phyloP scores from a whole-genome alignment of 352 stramenopile genomes.

The Pythium sp. region DNA sequence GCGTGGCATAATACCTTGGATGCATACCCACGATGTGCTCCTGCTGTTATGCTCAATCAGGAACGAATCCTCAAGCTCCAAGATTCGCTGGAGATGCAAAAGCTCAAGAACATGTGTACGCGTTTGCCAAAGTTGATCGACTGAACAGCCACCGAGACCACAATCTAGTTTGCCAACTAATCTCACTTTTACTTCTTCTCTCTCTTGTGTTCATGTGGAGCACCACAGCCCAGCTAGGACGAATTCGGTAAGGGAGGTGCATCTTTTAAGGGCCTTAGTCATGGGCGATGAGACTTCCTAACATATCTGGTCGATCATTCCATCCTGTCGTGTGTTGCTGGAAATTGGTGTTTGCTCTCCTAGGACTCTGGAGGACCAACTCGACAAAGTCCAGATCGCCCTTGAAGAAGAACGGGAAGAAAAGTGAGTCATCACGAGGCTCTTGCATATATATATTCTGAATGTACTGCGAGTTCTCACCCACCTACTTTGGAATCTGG shows the following conservation, averaged over 20 bases:
- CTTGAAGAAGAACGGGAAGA: slow-evolving; percentile 70
- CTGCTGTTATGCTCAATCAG: slow-evolving; percentile 16
- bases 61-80: slow-evolving; percentile 79
- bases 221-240: slow-evolving; percentile 50
- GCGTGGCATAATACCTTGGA: too few species aligned
- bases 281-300: too few species aligned
- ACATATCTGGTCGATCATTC: too few species aligned
- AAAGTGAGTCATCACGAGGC: slow-evolving; percentile 33
- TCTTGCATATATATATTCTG: too few species aligned
- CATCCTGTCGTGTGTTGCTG: background rate
- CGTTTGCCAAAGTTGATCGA: background rate
- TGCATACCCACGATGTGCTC: background rate
- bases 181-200: background rate
- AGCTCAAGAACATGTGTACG: slow-evolving; percentile 79
- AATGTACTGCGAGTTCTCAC: background rate
- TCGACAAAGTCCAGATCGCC: slow-evolving; percentile 55
- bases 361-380: slow-evolving; percentile 58
- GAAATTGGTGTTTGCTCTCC: background rate
- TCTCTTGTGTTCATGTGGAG: background rate
- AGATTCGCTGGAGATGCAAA: slow-evolving; percentile 73
- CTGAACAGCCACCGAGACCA: background rate
- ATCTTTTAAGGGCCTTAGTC: background rate
- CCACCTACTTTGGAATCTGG: background rate
- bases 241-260: slow-evolving; percentile 36
- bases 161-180: background rate